These are phyloP conservation scores for Gardenia jasminoides DNA, from an alignment of 257 asterid genomes.

Conservation along the genomic window DNA sequence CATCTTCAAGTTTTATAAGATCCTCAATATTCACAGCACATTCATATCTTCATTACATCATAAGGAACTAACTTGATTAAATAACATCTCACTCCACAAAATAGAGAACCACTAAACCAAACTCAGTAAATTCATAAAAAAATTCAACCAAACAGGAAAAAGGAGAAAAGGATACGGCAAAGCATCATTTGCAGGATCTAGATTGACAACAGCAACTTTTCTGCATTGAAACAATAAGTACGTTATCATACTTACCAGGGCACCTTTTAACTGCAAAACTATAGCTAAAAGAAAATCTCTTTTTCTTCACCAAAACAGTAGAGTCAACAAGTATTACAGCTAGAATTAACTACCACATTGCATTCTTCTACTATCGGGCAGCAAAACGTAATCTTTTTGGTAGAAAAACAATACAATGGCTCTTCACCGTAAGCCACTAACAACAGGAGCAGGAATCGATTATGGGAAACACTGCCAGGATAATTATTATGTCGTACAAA, in stretches of 20 bases:
- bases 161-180: conserved; percentile 74
- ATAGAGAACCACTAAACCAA: neutral
- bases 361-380: too few relatives aligned
- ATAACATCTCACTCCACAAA: neutral
- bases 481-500: neutral
- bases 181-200: conserved; percentile 96
- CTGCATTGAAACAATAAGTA: conserved; percentile 43
- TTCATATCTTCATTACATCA: conserved; percentile 55
- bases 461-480: neutral
- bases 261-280: neutral
- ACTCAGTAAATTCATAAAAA: neutral
- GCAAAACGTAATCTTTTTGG: neutral
- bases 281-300: neutral
- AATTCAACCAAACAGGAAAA: neutral
- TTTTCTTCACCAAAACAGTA: neutral
- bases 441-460: neutral
- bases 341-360: neutral
- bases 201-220: conserved; percentile 88
- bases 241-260: neutral
- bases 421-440: neutral
- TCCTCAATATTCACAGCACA: conserved; percentile 94
- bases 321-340: neutral
- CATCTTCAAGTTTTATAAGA: conserved; percentile 81
- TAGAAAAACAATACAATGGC: neutral
- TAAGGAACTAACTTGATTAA: conserved; percentile 46